Evolutionary conservation across 2,329 filamentous ascomycete species (phyloP).

Genomic region (Elsinoe perseae): DNA sequence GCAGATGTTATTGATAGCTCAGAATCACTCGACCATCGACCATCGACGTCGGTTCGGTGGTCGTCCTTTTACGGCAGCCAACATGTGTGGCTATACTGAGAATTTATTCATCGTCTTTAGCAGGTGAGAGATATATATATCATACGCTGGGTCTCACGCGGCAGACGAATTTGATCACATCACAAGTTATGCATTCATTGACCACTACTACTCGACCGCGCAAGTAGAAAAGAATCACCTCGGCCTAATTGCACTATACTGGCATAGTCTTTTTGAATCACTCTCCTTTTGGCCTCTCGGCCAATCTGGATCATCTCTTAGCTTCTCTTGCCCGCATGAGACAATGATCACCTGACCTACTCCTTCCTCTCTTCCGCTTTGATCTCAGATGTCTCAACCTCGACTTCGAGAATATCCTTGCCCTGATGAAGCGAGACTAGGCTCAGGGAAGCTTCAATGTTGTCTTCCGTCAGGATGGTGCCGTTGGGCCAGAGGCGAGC

Average conservation of each 20-base stretch:
- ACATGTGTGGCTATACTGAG: too few species aligned
- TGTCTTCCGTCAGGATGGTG: slow-evolving; percentile 31
- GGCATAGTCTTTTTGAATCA: neutral
- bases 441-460: slow-evolving; percentile 27
- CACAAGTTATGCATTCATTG: too few species aligned
- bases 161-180: too few species aligned
- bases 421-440: slow-evolving; percentile 28
- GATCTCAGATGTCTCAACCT: slow-evolving; percentile 19
- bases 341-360: slow-evolving; percentile 4
- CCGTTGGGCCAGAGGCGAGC: slow-evolving; percentile 28
- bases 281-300: slow-evolving; percentile 1
- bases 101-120: too few species aligned
- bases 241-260: too few species aligned
- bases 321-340: neutral
- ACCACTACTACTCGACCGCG: too few species aligned
- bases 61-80: too few species aligned
- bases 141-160: too few species aligned
- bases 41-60: too few species aligned
- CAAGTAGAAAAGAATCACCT: too few species aligned
- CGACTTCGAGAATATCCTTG: slow-evolving; percentile 31
- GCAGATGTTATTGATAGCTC: neutral
- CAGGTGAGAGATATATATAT: too few species aligned
- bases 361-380: slow-evolving; percentile 1
- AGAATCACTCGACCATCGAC: too few species aligned
- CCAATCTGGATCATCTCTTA: neutral